phyloP scores from a whole-genome alignment of 495 filamentous ascomycete genomes.

The Xylaria sp. region DNA sequence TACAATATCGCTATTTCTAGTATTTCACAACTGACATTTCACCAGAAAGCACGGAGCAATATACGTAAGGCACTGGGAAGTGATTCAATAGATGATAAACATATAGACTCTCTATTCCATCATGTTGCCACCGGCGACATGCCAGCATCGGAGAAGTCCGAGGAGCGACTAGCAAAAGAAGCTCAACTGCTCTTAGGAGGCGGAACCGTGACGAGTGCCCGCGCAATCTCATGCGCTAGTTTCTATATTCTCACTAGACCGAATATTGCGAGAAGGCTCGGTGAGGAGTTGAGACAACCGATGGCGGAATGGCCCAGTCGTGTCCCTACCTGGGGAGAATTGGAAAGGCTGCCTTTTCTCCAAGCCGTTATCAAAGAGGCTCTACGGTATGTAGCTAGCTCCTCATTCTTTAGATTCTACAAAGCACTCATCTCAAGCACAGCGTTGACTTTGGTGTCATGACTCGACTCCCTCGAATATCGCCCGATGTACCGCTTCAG shows the following conservation, averaged over 20 bases:
- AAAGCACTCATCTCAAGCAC: conserved; percentile 12
- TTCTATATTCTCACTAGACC: conserved; percentile 41
- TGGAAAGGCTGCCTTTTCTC: conserved; percentile 46
- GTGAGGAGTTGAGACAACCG: conserved; percentile 30
- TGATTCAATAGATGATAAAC: background rate
- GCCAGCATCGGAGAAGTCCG: conserved; percentile 39
- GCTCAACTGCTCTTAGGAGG: conserved; percentile 37
- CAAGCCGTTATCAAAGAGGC: conserved; percentile 50
- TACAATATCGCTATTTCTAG: background rate
- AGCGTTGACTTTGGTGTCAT: conserved; percentile 33
- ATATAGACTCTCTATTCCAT: conserved; percentile 36
- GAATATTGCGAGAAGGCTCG: conserved; percentile 23
- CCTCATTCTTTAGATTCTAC: background rate
- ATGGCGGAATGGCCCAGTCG: conserved; percentile 35
- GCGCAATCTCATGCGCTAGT: conserved; percentile 35
- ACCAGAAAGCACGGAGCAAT: conserved; percentile 22
- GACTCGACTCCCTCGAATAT: conserved; percentile 37
- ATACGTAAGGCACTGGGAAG: conserved; percentile 10
- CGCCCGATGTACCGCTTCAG: conserved; percentile 33
- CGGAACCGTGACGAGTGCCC: conserved; percentile 40
- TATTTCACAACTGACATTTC: background rate
- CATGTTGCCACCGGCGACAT: conserved; percentile 40
- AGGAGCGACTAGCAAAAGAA: conserved; percentile 39
- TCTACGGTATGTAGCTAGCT: conserved; percentile 32
- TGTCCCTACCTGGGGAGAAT: conserved; percentile 36